phyloP scores from a whole-genome alignment of 495 filamentous ascomycete genomes.

The Evernia prunastri region DNA sequence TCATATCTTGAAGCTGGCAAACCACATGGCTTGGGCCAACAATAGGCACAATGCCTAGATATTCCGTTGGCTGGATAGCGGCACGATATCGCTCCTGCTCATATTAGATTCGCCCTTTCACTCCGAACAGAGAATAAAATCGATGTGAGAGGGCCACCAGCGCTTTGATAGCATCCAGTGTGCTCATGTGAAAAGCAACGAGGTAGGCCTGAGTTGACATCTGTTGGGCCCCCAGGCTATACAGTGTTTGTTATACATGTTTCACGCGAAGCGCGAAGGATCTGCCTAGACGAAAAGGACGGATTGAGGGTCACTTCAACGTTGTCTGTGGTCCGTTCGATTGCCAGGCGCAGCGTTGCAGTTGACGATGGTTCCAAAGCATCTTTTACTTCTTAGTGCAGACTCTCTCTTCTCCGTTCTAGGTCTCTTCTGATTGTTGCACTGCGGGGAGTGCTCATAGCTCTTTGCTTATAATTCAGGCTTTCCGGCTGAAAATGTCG shows the following conservation, averaged over 20 bases:
- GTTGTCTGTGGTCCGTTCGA: background rate
- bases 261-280: constrained; percentile 8
- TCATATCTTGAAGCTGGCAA: background rate
- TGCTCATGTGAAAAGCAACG: background rate
- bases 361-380: background rate
- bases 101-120: too few species aligned
- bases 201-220: background rate
- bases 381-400: background rate
- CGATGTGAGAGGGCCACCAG: background rate
- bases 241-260: background rate
- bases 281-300: background rate
- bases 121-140: too few species aligned
- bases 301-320: background rate
- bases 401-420: background rate
- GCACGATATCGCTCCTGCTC: too few species aligned
- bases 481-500: background rate
- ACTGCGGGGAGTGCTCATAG: background rate
- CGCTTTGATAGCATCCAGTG: background rate
- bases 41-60: too few species aligned
- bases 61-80: too few species aligned
- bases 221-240: background rate
- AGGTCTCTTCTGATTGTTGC: background rate
- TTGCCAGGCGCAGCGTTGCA: background rate
- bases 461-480: background rate
- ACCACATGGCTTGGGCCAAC: background rate